Conservation (phyloP, 352 stramenopile species). For the Globisporangium paddicum region DNA sequence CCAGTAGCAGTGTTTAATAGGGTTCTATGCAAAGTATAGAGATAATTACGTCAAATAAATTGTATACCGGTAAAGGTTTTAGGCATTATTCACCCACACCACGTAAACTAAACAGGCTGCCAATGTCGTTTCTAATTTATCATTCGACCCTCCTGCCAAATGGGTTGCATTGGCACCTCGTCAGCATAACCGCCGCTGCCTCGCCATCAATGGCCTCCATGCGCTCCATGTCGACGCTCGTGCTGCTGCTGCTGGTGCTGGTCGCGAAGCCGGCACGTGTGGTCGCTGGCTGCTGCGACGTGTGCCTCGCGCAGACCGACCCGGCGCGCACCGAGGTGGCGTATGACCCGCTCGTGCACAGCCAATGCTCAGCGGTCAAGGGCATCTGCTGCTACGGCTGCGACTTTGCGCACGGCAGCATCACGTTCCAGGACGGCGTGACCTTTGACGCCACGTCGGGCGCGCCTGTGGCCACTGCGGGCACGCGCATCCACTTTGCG, state of each 20-base stretch:
- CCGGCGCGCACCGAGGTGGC: conserved; percentile 21
- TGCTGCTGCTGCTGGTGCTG: neutral
- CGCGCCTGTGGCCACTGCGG: conserved; percentile 20
- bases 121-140: neutral
- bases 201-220: neutral
- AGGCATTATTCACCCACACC: too few relatives aligned
- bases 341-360: conserved; percentile 42
- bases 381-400: conserved; percentile 57
- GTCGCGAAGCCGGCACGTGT: conserved; percentile 1
- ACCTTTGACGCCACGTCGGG: conserved; percentile 25
- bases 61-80: too few relatives aligned
- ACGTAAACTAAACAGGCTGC: too few relatives aligned
- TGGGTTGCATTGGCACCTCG: too few relatives aligned
- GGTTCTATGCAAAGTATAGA: too few relatives aligned
- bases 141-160: neutral
- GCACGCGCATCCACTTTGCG: conserved; percentile 46
- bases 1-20: too few relatives aligned
- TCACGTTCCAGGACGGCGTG: conserved; percentile 31
- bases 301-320: conserved; percentile 36
- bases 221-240: neutral
- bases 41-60: too few relatives aligned
- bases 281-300: conserved; percentile 31
- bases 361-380: conserved; percentile 28
- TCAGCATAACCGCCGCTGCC: neutral
- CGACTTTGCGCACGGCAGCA: conserved; percentile 28